Conservation (phyloP, 352 stramenopile species). For the Globisporangium camurandrum region DNA sequence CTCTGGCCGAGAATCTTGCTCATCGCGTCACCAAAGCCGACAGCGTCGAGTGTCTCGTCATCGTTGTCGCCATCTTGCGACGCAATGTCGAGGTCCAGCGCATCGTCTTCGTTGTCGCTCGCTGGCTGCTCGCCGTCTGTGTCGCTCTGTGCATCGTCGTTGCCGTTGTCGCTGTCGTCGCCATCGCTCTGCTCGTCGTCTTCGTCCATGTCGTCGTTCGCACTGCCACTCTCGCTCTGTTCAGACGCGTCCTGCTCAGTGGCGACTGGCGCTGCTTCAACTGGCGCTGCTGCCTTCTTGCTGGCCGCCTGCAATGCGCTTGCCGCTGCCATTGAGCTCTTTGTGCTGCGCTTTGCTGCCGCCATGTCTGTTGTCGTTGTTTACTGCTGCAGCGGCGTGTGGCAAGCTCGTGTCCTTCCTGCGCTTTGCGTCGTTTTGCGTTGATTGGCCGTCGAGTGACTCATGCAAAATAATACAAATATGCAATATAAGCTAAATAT, state of each 20-base stretch:
- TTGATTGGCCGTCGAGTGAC: too few species aligned
- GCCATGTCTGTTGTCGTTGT: too few species aligned
- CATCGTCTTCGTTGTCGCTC: slow-evolving; percentile 16
- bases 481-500: too few species aligned
- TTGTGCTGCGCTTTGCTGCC: slow-evolving; percentile 9
- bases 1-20: slow-evolving; percentile 80
- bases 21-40: slow-evolving; percentile 82
- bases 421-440: too few species aligned
- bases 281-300: neutral
- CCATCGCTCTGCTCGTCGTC: neutral
- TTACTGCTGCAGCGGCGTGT: too few species aligned
- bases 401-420: too few species aligned
- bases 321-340: slow-evolving; percentile 3
- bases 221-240: neutral
- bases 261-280: neutral
- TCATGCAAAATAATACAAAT: too few species aligned
- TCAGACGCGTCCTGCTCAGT: neutral
- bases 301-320: neutral
- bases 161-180: neutral
- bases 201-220: neutral
- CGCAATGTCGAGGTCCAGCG: slow-evolving; percentile 11
- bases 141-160: slow-evolving; percentile 4
- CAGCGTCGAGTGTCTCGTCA: slow-evolving; percentile 42
- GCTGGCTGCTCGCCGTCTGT: slow-evolving; percentile 11
- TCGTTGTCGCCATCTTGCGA: slow-evolving; percentile 9